A percentile compares a stretch with the other conserved stretches of the same genome.
Evolutionary conservation across 176 grass and related monocot species (phyloP).

Genomic region (Cenchrus fungigraminus): DNA sequence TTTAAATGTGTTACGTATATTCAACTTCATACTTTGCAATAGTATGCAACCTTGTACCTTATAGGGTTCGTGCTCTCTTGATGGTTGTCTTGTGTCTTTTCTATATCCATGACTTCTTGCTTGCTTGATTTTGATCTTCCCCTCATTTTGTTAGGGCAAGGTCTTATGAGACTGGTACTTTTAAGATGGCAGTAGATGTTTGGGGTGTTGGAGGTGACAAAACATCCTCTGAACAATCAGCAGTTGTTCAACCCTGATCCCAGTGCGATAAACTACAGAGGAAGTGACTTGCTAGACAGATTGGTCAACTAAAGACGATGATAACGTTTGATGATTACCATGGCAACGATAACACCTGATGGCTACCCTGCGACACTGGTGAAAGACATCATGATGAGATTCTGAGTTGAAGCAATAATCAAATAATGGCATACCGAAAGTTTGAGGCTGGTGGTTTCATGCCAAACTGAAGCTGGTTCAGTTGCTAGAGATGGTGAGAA

Average conservation of each 20-base stretch:
- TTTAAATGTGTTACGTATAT: too few relatives aligned
- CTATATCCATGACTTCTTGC: too few relatives aligned
- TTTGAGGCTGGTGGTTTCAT: neutral
- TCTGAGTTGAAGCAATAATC: neutral
- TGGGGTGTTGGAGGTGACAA: constrained; percentile 22
- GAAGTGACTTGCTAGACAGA: constrained; percentile 54
- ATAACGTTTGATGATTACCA: constrained; percentile 5
- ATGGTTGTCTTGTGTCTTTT: too few relatives aligned
- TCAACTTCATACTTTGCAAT: too few relatives aligned
- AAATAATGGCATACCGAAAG: neutral
- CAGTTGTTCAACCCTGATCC: neutral
- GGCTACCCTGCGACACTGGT: neutral
- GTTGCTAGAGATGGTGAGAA: neutral
- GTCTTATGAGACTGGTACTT: too few relatives aligned
- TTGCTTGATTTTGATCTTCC: too few relatives aligned
- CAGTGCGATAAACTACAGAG: constrained; percentile 48
- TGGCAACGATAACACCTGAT: constrained; percentile 15
- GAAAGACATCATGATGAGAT: neutral
- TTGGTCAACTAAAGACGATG: constrained; percentile 19
- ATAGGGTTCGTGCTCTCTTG: too few relatives aligned
- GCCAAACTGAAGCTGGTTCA: neutral
- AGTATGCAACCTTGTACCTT: too few relatives aligned
- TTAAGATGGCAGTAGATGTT: neutral
- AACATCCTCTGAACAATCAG: neutral
- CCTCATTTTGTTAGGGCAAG: too few relatives aligned